These are phyloP conservation scores for Pistacia integerrima DNA, from an alignment of 345 rosid species.

Conservation along the genomic window DNA sequence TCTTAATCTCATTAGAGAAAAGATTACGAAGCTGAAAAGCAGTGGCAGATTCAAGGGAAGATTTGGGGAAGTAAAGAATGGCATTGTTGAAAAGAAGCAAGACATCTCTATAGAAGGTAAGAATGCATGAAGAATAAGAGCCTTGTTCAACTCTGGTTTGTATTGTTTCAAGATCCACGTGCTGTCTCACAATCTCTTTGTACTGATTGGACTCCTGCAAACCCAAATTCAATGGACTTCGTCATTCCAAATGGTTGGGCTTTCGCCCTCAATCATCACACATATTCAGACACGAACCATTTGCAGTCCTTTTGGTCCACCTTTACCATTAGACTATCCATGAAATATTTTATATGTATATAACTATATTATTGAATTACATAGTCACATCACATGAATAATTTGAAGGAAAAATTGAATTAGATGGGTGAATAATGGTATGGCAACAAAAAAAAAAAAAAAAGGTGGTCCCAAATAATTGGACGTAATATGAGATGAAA, in stretches of 20 bases:
- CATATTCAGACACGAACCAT: no score
- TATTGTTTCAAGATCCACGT: constrained; percentile 61
- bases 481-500: background rate
- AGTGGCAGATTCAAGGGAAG: constrained; percentile 48
- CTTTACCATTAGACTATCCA: no score
- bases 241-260: no score
- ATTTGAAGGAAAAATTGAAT: no score
- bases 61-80: constrained; percentile 52
- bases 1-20: constrained; percentile 41
- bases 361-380: no score
- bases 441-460: no score
- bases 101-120: constrained; percentile 59
- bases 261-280: no score
- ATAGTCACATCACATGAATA: no score
- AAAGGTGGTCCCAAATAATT: constrained; percentile 14
- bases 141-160: constrained; percentile 51
- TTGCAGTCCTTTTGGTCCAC: no score
- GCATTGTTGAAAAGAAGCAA: constrained; percentile 70
- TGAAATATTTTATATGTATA: no score
- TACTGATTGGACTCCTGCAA: constrained; percentile 52
- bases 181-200: constrained; percentile 52
- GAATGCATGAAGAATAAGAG: constrained; percentile 40
- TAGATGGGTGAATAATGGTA: no score
- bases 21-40: constrained; percentile 55
- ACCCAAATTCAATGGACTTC: background rate